Conservation (phyloP, 495 filamentous ascomycete genomes). For the Aspergillus sparsus region DNA sequence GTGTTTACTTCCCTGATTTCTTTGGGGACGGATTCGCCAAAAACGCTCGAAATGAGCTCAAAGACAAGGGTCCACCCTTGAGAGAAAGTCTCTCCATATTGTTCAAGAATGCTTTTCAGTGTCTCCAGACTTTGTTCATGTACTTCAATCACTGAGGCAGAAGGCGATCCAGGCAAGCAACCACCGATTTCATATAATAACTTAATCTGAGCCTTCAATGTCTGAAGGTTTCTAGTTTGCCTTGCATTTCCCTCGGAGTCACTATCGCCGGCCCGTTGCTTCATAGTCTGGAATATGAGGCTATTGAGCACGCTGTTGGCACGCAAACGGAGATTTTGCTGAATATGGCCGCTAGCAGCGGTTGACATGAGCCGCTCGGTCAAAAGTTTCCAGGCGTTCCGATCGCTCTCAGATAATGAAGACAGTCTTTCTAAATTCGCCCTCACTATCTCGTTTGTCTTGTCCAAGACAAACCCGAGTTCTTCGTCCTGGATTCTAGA, state of each 20-base stretch:
- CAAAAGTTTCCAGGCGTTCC: constrained; percentile 75
- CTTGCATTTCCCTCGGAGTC: constrained; percentile 48
- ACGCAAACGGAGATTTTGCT: constrained; percentile 64
- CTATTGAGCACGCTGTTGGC: constrained; percentile 74
- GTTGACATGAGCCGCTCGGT: constrained; percentile 66
- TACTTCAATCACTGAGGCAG: constrained; percentile 68
- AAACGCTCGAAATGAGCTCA: constrained; percentile 80
- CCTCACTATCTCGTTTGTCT: constrained; percentile 71
- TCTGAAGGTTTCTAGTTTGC: constrained; percentile 69
- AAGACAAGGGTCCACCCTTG: constrained; percentile 85
- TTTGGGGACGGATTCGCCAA: constrained; percentile 48
- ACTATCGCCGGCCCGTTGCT: constrained; percentile 31
- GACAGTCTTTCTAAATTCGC: constrained; percentile 80
- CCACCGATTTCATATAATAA: constrained; percentile 48
- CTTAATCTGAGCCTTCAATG: constrained; percentile 59
- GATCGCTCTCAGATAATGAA: constrained; percentile 55
- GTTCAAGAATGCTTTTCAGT: constrained; percentile 79
- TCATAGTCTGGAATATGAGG: constrained; percentile 60
- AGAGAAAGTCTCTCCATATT: constrained; percentile 79
- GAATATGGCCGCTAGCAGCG: constrained; percentile 54
- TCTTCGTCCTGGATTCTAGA: constrained; percentile 50
- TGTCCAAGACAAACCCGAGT: constrained; percentile 74
- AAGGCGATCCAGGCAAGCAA: constrained; percentile 32
- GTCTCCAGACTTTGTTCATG: constrained; percentile 81
- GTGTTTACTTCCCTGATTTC: constrained; percentile 22